Evolutionary conservation across 176 grass and related monocot species (phyloP).

Genomic region (Rhynchospora pubera): DNA sequence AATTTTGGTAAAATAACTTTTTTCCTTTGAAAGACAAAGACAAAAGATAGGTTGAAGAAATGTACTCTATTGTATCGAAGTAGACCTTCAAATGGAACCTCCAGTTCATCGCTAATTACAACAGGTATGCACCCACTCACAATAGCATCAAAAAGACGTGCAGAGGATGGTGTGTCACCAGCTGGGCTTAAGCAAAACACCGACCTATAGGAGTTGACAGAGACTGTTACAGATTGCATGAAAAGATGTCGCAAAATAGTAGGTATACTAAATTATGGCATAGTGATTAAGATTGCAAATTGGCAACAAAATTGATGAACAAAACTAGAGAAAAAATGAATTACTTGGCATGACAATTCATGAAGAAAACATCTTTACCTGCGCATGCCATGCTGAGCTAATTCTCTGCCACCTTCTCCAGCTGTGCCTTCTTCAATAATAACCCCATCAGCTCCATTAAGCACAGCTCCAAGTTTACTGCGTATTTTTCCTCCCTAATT

Average conservation of each 20-base stretch:
- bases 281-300: not conserved
- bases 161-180: constrained; percentile 95
- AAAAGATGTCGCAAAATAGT: not conserved
- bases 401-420: constrained; percentile 61
- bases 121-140: constrained; percentile 96
- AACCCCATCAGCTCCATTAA: constrained; percentile 47
- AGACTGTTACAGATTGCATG: not conserved
- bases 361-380: constrained; percentile 33
- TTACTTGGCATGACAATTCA: not conserved
- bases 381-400: constrained; percentile 83
- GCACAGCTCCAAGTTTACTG: constrained; percentile 60
- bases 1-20: not conserved
- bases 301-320: not conserved
- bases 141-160: constrained; percentile 88
- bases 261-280: not conserved
- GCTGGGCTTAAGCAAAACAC: constrained; percentile 96
- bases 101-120: constrained; percentile 89
- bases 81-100: constrained; percentile 98
- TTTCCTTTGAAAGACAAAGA: not conserved
- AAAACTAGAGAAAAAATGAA: not conserved
- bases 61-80: constrained; percentile 79
- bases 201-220: constrained; percentile 32
- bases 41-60: not conserved
- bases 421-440: constrained; percentile 85
- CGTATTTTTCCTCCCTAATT: constrained; percentile 89